Evolutionary conservation across 331 rosid species (phyloP), one percentile per base, ranked within the genome.

Genomic region (Rosa hybrid): DNA sequence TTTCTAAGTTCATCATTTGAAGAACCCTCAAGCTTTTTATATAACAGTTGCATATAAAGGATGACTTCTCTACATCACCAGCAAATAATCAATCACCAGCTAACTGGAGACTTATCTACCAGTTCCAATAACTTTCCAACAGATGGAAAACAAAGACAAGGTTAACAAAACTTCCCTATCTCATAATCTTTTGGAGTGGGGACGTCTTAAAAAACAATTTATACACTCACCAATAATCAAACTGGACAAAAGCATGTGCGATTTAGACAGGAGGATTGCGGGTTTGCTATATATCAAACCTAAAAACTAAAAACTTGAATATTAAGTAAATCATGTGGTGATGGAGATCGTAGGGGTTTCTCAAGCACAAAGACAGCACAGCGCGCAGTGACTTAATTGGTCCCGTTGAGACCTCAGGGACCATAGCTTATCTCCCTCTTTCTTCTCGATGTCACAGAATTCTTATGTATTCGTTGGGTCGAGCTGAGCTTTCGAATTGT

Each of bases 281-380:
- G 39, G 39, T 34, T 34, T 34, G 39, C 39, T 34, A 51, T 71
- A 57, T n/a, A n/a, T 57, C 13, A 57, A n/a, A 23, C 17, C 68
- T 8, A 60, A 59, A 20, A 20, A 56, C 63, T n/a, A 4, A 8
- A 54, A 54, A 53, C 39, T 25, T 65, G 46, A 67, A 62, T 11
- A 23, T 78, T 70, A 68, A 12, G 83, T 2, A 46, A 56, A 78
- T 78, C 83, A 21, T 68, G 80, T 78, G 80, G 79, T 62, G 41
- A n/a, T 20, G 4, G 63, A 57, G 63, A 57, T n/a, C 27, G 27
- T 18, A 68, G 20, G 48, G 44, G 74, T 17, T 51, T 41, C 64
- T 2, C 42, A 25, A 21, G 38, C 39, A 23, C 30, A 60, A 9
- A 53, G 59, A 53, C 59, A 14, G 59, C 59, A 60, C 67, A 23